Base-by-base conservation (phyloP, 2,329 filamentous ascomycete genomes). In the Plenodomus tracheiphilus region DNA sequence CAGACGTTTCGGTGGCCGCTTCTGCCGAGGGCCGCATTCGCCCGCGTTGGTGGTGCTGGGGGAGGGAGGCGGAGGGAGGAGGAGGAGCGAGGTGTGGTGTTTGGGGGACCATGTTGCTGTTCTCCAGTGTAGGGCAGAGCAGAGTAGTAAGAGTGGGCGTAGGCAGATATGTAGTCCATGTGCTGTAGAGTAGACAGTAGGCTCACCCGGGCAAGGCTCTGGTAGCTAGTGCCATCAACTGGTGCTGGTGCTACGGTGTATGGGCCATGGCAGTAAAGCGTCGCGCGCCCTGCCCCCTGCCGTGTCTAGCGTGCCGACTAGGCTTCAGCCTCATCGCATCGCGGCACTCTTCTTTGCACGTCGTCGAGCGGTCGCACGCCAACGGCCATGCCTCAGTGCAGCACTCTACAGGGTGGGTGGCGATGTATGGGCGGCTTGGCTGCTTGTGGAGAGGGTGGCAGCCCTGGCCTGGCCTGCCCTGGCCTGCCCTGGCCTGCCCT, bases 291-390 rank as follows among this genome's bases (percentile, higher is more conserved):
- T 43, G 56, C 46, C 47, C 56, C 49, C 49, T 50, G 51, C 53
- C 56, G 53, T 53, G 57, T 58, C 64, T 66, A 69, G 63, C 62
- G 62, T 49, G 42, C 22, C 42, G 39, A 41, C 61, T 66, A 65
- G 48, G 46, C 38, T 49, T 69, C 64, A 69, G 66, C 66, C 66
- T 61, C 61, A 65, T 51, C 42, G 40, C 54, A 62, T 58, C 49
- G 56, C 54, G 52, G 52, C 49, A 61, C 48, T 57, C 58, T 61
- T 59, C 54, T 56, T 55, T 58, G 53, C 48, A 61, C 58, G 54
- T 54, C 61, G 50, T 30, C 28, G 28, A 25, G 22, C 22, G n/a
- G 22, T 25, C 22, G 10, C 22, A 25, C 22, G 22, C 5, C 5
- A 25, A 25, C 22, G 22, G n/a, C n/a, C n/a, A n/a, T n/a, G n/a